A percentile compares a stretch with the other conserved stretches of the same genome.
phyloP scores from a whole-genome alignment of 306 rosid species.

The Trifolium pratense region DNA sequence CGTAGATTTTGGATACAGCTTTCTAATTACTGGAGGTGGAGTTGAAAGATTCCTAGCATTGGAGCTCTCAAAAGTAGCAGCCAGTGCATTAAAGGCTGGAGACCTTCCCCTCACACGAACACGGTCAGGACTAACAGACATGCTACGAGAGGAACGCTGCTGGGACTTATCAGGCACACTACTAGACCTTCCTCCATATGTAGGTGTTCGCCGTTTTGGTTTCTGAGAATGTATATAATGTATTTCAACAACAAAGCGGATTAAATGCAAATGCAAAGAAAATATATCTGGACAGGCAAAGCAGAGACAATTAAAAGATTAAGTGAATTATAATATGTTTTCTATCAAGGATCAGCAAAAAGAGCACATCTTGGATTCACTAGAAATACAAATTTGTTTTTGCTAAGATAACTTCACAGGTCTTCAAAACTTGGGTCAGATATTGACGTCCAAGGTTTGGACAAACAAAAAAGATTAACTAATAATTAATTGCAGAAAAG shows the following conservation, averaged over 20 bases:
- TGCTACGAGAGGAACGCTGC: constrained; percentile 88
- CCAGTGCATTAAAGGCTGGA: constrained; percentile 94
- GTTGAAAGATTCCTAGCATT: constrained; percentile 87
- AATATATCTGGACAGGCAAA: background rate
- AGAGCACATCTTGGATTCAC: constrained; percentile 21
- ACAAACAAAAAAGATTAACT: background rate
- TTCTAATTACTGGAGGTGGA: constrained; percentile 88
- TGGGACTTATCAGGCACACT: constrained; percentile 83
- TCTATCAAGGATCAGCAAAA: constrained; percentile 13
- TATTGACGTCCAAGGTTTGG: background rate
- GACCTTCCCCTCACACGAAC: constrained; percentile 96
- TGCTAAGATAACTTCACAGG: background rate
- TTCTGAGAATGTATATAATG: constrained; percentile 58
- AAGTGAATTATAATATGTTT: constrained; percentile 12
- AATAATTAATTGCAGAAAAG: constrained; percentile 24
- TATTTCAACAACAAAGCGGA: constrained; percentile 34
- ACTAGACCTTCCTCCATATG: constrained; percentile 86
- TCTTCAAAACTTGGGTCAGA: constrained; percentile 13
- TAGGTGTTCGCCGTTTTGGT: constrained; percentile 78
- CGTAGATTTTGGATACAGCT: constrained; percentile 79
- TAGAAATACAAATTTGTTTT: constrained; percentile 10
- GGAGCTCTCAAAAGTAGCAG: constrained; percentile 82
- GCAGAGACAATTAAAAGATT: constrained; percentile 19
- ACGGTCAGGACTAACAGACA: constrained; percentile 92
- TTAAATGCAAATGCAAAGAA: constrained; percentile 28